These are phyloP conservation scores for Spiromastix sp. DNA, from an alignment of 2,329 filamentous ascomycete species.

Conservation along the genomic window DNA sequence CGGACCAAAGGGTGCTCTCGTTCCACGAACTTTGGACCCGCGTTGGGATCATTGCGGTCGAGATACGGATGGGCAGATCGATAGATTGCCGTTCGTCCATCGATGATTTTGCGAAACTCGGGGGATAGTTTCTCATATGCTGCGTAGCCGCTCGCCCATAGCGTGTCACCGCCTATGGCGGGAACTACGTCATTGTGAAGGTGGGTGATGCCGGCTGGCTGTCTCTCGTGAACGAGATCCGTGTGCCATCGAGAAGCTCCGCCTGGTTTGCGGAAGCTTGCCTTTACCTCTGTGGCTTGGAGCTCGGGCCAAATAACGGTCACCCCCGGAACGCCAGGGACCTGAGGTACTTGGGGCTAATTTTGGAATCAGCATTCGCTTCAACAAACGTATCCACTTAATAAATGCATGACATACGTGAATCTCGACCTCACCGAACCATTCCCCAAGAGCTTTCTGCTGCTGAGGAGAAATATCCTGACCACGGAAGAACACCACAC, in stretches of 20 bases:
- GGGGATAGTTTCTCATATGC: conserved; percentile 66
- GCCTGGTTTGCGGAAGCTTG: conserved; percentile 56
- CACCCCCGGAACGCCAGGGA: conserved; percentile 55
- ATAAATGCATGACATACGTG: conserved; percentile 53
- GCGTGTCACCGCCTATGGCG: conserved; percentile 56
- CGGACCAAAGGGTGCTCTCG: conserved; percentile 58
- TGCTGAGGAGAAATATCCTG: conserved; percentile 52
- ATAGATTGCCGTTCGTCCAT: conserved; percentile 56
- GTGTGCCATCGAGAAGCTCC: conserved; percentile 61
- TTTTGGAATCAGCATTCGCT: too few relatives aligned
- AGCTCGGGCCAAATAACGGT: conserved; percentile 63
- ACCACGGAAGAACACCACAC: conserved; percentile 58
- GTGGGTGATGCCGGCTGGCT: conserved; percentile 61
- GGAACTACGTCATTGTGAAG: conserved; percentile 60
- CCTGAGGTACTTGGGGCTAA: conserved; percentile 60
- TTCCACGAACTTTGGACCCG: conserved; percentile 57
- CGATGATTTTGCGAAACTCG: conserved; percentile 58
- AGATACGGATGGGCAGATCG: conserved; percentile 57
- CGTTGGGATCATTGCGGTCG: conserved; percentile 49
- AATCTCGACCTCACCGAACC: conserved; percentile 56
- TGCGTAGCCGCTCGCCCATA: conserved; percentile 61
- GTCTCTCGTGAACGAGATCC: conserved; percentile 60
- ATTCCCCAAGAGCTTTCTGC: conserved; percentile 52
- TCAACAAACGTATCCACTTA: too few relatives aligned
- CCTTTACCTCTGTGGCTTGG: conserved; percentile 48